Base-by-base conservation (phyloP, 78 protist species). In the Diacronema lutheri region DNA sequence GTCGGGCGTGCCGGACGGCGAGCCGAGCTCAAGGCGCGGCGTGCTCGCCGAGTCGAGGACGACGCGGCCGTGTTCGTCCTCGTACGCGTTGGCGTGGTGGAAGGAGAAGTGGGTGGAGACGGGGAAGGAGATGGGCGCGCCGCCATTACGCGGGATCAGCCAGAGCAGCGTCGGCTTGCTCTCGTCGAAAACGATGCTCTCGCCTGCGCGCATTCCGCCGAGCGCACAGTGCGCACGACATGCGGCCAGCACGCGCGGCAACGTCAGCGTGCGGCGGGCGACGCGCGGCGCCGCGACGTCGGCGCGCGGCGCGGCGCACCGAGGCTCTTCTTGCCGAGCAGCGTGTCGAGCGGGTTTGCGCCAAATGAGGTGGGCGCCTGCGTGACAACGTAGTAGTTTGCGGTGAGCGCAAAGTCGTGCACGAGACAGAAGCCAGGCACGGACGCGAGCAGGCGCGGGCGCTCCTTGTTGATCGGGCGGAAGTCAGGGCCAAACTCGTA, bases 141-240 rank as follows among this genome's bases (percentile, higher is more conserved):
- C 46, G 74, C 74, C 74, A 11, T 33, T 13, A 29, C 74, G 74
- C 44, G 74, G 74, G 44, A 66, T 2, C 46, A 66, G 26, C 23
- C 12, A 19, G 6, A 37, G 19, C 12, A 37, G 1, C 7, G 44
- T 66, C 44, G 74, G 74, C 74, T 31, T 37, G 31, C 31, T 35
- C 26, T 1, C 16, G 29, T 66, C 74, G 44, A 66, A 66, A 2
- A 4, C 46, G 46, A 66, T 66, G 31, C 11, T 35, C 5, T 20
- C 74, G 44, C 44, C 29, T 66, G 74, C 74, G 31, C 74, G 74
- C n/a, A n/a, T n/a, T n/a, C n/a, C n/a, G n/a, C n/a, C n/a, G n/a
- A n/a, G n/a, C n/a, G n/a, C n/a, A n/a, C n/a, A n/a, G n/a, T n/a
- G n/a, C n/a, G n/a, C n/a, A n/a, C n/a, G n/a, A n/a, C n/a, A n/a